phyloP scores from a whole-genome alignment of 768 basidiomycete species.

The Sarcodon aspratus region DNA sequence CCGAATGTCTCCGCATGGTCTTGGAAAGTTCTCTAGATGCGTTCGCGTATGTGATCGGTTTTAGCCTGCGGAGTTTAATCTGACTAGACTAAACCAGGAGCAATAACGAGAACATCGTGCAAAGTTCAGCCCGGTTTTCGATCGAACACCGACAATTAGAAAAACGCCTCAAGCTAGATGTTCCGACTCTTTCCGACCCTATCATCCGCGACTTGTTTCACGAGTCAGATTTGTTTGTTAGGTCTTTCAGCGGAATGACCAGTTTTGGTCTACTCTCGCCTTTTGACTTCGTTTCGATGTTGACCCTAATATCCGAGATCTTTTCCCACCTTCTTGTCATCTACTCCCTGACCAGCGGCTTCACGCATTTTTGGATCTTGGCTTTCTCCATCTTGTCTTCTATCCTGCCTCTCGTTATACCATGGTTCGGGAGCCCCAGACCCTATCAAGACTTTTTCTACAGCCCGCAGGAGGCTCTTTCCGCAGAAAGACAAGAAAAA shows the following conservation, averaged over 20 bases:
- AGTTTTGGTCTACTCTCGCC: slow-evolving; percentile 75
- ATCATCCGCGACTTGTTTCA: slow-evolving; percentile 67
- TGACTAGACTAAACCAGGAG: slow-evolving; percentile 27
- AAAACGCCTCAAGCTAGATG: slow-evolving; percentile 64
- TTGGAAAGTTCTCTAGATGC: slow-evolving; percentile 58
- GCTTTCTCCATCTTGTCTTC: slow-evolving; percentile 51
- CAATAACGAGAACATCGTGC: slow-evolving; percentile 62
- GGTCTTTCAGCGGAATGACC: slow-evolving; percentile 64
- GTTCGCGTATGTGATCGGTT: slow-evolving; percentile 47
- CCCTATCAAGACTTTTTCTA: slow-evolving; percentile 32
- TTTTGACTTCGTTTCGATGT: slow-evolving; percentile 64
- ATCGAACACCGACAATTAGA: slow-evolving; percentile 75
- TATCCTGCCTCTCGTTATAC: slow-evolving; percentile 44
- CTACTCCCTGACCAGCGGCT: slow-evolving; percentile 44
- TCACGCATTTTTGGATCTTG: slow-evolving; percentile 44
- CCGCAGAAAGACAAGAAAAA: slow-evolving; percentile 61
- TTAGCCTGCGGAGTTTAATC: not conserved
- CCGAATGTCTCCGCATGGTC: slow-evolving; percentile 54
- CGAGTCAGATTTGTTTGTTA: slow-evolving; percentile 76
- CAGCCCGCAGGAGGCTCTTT: slow-evolving; percentile 45
- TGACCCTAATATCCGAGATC: slow-evolving; percentile 63
- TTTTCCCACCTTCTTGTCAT: slow-evolving; percentile 62
- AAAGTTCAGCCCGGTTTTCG: slow-evolving; percentile 60
- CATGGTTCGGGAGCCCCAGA: slow-evolving; percentile 25
- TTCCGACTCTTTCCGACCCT: slow-evolving; percentile 70